Base-by-base conservation (phyloP, 257 asterid species). In the Solanum virginianum region DNA sequence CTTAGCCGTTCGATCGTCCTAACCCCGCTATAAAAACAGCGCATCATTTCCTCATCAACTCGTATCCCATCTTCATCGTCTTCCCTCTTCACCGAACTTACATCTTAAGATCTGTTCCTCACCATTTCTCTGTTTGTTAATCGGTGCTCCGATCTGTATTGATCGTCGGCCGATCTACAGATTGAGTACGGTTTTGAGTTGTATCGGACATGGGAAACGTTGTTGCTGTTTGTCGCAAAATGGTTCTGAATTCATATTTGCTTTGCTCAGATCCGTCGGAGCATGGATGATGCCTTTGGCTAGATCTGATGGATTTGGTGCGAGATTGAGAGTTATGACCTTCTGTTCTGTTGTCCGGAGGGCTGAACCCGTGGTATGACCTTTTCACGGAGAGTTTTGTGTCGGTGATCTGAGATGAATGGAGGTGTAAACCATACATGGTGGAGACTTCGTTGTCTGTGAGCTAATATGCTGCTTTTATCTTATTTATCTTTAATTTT, bases 1-100 rank as follows among this genome's bases (percentile, higher is more conserved):
- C 14, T 2, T 74, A 86, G 85, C 91, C 92, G 91, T 87, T 39
- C 59, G 90, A 89, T 90, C 85, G 41, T 20, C 26, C 68, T 65
- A 63, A 12, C 32, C 77, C 71, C 49, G 16, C 82, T 29, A 68
- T 89, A 85, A 87, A 32, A 89, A 8, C 57, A 77, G 20, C 72
- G 60, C 9, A 18, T 51, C 36, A 41, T 82, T 87, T 17, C 22
- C 7, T 10, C 7, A 11, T 1, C 4, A 1, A 12, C 16, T 5
- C 0, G 11, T 18, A 10, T 8, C 1, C 10, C 75, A 80, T 26
- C 4, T 5, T 32, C 75, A 55, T n/a, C 83, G n/a, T 60, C 85
- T 85, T 24, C 4, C 4, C 0, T 12, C 8, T 39, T 13, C 10
- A 43, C 18, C 29, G 4, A 29, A 9, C 1, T 4, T 39, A 6